Conservation (phyloP, 2,329 filamentous ascomycete genomes). For the Cephalotrichum gorgonifer region DNA sequence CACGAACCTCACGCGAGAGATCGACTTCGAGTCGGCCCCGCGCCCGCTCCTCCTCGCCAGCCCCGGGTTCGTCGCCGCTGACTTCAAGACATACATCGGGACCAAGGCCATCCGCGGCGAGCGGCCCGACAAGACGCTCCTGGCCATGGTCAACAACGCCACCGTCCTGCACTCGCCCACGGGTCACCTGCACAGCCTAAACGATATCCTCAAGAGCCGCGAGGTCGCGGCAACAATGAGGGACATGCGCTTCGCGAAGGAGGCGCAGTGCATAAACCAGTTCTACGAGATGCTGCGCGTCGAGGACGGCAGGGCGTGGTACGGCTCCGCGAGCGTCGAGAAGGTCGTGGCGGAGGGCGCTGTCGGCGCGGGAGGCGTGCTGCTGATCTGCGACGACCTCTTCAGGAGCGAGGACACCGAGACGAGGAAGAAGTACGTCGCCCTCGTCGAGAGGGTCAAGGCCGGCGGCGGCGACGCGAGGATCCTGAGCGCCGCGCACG, state of each 20-base stretch:
- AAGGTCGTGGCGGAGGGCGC: conserved; percentile 78
- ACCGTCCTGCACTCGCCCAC: conserved; percentile 76
- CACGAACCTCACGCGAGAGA: conserved; percentile 62
- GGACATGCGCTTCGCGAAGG: conserved; percentile 79
- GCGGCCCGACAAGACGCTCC: conserved; percentile 55
- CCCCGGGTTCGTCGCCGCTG: conserved; percentile 75
- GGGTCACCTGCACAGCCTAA: conserved; percentile 76
- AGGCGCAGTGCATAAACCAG: conserved; percentile 75
- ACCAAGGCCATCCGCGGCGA: conserved; percentile 45
- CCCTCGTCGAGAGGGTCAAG: conserved; percentile 78
- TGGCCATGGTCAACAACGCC: conserved; percentile 48
- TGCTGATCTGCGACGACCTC: conserved; percentile 78
- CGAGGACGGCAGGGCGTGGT: conserved; percentile 85
- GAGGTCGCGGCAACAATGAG: conserved; percentile 69
- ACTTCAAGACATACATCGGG: conserved; percentile 66
- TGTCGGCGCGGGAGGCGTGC: conserved; percentile 71
- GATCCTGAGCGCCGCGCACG: conserved; percentile 79
- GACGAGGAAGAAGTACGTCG: conserved; percentile 70
- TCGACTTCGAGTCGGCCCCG: conserved; percentile 58
- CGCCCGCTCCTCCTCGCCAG: conserved; percentile 75
- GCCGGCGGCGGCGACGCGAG: conserved; percentile 78
- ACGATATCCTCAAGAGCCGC: conserved; percentile 74
- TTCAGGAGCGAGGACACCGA: conserved; percentile 76
- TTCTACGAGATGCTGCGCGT: conserved; percentile 69
- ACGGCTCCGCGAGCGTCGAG: conserved; percentile 74